Conservation (phyloP, 495 filamentous ascomycete species). For the Hyaloscypha hepaticicola region DNA sequence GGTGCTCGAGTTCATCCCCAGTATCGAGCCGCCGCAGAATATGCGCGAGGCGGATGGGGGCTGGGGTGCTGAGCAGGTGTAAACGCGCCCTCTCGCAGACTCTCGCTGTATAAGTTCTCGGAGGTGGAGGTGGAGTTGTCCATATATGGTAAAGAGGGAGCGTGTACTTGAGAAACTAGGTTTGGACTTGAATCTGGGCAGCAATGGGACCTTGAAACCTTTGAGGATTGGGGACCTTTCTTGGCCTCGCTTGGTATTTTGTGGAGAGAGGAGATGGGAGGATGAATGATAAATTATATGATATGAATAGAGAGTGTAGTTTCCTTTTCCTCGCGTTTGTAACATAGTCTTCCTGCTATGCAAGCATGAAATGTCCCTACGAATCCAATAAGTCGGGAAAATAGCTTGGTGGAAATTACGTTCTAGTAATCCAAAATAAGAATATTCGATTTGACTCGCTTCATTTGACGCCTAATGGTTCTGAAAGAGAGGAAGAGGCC, state of each 20-base stretch:
- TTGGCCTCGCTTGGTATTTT: no score
- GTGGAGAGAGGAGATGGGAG: not conserved
- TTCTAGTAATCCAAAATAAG: no score
- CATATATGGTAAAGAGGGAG: no score
- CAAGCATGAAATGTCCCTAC: not conserved
- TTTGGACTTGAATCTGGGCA: no score
- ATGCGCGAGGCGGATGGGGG: slow-evolving; percentile 82
- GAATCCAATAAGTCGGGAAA: no score
- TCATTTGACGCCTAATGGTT: no score
- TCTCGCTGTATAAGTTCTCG: not conserved
- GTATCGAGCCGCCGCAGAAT: slow-evolving; percentile 95
- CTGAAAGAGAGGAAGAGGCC: no score
- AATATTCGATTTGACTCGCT: no score
- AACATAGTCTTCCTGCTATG: not conserved
- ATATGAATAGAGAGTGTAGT: not conserved
- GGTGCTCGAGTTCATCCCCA: slow-evolving; percentile 89
- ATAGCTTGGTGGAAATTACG: no score
- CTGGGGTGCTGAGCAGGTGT: slow-evolving; percentile 76
- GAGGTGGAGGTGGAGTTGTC: not conserved
- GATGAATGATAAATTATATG: slow-evolving; percentile 4
- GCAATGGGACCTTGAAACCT: no score
- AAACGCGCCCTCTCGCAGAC: not conserved
- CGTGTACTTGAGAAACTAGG: no score
- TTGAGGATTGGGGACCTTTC: no score
- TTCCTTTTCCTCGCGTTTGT: not conserved